Conservation (phyloP, 1,284 basidiomycete genomes). For the Trichosporon ovoides region DNA sequence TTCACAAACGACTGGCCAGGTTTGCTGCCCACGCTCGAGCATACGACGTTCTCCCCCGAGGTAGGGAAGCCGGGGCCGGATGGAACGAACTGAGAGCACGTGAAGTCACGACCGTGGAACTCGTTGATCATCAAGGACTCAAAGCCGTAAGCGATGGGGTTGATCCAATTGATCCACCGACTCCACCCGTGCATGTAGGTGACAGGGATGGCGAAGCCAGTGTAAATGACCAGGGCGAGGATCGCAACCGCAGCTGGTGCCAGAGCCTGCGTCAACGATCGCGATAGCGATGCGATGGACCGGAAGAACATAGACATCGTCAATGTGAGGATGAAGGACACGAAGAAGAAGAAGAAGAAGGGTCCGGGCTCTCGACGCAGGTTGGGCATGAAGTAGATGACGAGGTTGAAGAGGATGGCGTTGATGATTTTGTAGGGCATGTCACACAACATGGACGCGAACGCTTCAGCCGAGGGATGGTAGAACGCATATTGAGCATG, state of each 20-base stretch:
- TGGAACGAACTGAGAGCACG: slow-evolving; percentile 46
- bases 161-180: slow-evolving; percentile 53
- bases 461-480: slow-evolving; percentile 50
- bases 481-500: slow-evolving; percentile 51
- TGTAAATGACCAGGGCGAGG: slow-evolving; percentile 52
- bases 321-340: slow-evolving; percentile 48
- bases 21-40: slow-evolving; percentile 49
- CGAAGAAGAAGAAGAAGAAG: slow-evolving; percentile 48
- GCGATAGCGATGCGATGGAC: slow-evolving; percentile 50
- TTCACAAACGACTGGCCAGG: slow-evolving; percentile 47
- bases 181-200: slow-evolving; percentile 50
- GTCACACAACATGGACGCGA: slow-evolving; percentile 51
- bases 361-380: slow-evolving; percentile 46
- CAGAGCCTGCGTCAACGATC: slow-evolving; percentile 46
- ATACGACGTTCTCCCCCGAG: slow-evolving; percentile 41
- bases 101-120: slow-evolving; percentile 45
- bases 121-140: slow-evolving; percentile 53
- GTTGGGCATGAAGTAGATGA: slow-evolving; percentile 51
- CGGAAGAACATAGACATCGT: slow-evolving; percentile 54
- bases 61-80: slow-evolving; percentile 44
- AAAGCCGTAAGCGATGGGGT: slow-evolving; percentile 51
- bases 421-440: slow-evolving; percentile 51
- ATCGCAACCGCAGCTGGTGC: slow-evolving; percentile 51
- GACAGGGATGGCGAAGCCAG: slow-evolving; percentile 50
- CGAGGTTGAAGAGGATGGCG: slow-evolving; percentile 45